These are phyloP conservation scores for Paramecium sexaurelia DNA, from an alignment of 73 alveolate species.

Conservation along the genomic window DNA sequence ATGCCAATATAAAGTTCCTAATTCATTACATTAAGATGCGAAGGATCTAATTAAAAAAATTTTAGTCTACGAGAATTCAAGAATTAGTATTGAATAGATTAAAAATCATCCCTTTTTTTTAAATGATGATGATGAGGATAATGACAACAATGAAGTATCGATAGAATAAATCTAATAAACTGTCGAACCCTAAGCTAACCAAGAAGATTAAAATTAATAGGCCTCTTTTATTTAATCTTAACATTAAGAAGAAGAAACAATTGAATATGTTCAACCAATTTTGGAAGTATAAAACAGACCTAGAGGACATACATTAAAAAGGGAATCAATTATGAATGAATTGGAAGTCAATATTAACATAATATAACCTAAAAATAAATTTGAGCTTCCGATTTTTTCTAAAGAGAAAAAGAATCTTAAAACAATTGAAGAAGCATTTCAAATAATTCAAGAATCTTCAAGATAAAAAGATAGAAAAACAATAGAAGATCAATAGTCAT, in stretches of 20 bases:
- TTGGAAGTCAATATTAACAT: background rate
- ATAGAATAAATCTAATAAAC: background rate
- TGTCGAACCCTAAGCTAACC: background rate
- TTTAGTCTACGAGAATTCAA: background rate
- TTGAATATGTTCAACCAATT: background rate
- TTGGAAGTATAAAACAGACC: background rate
- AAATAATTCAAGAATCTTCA: background rate
- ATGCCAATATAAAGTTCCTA: conserved; percentile 84
- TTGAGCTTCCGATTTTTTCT: background rate
- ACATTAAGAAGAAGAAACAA: background rate
- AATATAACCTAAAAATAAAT: background rate
- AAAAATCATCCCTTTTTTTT: background rate
- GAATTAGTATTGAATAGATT: background rate
- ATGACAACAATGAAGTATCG: background rate
- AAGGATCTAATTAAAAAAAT: conserved; percentile 65
- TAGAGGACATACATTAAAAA: conserved; percentile 21
- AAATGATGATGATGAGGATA: background rate
- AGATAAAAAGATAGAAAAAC: background rate
- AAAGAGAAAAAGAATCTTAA: background rate
- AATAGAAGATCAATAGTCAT: background rate
- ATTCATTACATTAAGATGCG: conserved; percentile 64
- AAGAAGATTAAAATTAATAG: background rate
- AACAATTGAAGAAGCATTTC: background rate
- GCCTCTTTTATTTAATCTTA: background rate
- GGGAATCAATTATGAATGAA: background rate